phyloP scores from a whole-genome alignment of 306 rosid species.

The Malus asiatica region DNA sequence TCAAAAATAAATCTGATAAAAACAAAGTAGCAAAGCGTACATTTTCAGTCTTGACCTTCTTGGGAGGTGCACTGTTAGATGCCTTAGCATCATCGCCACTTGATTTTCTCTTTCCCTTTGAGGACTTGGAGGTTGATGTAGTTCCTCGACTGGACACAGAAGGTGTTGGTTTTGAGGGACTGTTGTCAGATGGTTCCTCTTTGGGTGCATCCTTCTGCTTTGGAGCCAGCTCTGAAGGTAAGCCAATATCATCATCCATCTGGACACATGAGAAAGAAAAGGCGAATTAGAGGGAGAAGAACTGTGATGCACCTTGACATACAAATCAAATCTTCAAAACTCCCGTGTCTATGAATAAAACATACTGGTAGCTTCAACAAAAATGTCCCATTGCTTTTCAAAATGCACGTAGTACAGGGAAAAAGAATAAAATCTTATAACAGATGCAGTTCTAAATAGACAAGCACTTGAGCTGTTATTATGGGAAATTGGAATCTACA shows the following conservation, averaged over 20 bases:
- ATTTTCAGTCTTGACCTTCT: constrained; percentile 85
- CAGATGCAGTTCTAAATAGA: neutral
- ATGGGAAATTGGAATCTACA: neutral
- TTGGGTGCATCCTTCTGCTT: constrained; percentile 76
- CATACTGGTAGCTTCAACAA: neutral
- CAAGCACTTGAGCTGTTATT: neutral
- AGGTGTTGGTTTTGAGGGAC: constrained; percentile 55
- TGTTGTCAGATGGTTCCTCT: constrained; percentile 78
- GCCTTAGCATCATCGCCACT: constrained; percentile 66
- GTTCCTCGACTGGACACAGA: constrained; percentile 61
- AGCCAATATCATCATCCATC: constrained; percentile 65
- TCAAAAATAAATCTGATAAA: neutral
- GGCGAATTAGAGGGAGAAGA: constrained; percentile 8
- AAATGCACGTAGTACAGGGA: neutral
- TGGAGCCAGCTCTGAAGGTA: constrained; percentile 44
- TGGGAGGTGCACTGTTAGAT: constrained; percentile 47
- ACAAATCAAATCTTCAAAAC: constrained; percentile 9
- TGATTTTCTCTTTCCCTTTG: constrained; percentile 78
- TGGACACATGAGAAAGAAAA: constrained; percentile 24
- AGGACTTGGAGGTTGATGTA: constrained; percentile 52
- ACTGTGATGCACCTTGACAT: neutral
- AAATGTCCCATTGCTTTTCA: neutral
- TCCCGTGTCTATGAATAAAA: neutral
- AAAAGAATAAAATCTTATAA: neutral
- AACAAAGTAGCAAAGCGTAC: constrained; percentile 38